phyloP scores from a whole-genome alignment of 2,329 filamentous ascomycete species.

The Ascochyta lentis region DNA sequence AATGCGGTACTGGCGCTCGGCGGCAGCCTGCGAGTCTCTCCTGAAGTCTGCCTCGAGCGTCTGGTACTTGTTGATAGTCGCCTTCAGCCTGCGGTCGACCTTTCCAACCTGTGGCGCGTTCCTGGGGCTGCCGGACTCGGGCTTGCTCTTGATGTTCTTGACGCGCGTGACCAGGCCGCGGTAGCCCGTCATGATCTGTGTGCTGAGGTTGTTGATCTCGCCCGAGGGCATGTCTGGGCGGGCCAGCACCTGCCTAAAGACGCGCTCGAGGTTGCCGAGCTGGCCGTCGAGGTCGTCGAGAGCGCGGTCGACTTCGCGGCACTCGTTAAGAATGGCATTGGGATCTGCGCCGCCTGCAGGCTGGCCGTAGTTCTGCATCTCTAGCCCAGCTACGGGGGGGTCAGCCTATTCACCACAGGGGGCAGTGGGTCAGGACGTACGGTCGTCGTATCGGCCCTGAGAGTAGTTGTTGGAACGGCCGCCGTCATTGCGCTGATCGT shows the following conservation, averaged over 20 bases:
- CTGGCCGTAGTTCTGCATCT: conserved; percentile 69
- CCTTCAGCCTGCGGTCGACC: conserved; percentile 79
- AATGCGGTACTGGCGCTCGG: conserved; percentile 89
- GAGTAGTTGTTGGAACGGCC: conserved; percentile 64
- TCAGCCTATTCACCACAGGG: conserved; percentile 23
- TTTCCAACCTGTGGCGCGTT: conserved; percentile 83
- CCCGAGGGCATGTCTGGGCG: conserved; percentile 77
- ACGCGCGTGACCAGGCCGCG: conserved; percentile 79
- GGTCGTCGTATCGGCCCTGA: conserved; percentile 46
- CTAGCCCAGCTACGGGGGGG: conserved; percentile 56
- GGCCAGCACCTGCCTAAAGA: conserved; percentile 75
- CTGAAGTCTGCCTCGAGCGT: conserved; percentile 80
- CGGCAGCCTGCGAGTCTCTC: conserved; percentile 80
- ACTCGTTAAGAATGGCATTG: conserved; percentile 84
- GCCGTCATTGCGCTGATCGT: conserved; percentile 49
- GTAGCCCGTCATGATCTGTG: conserved; percentile 84
- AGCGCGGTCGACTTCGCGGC: conserved; percentile 77
- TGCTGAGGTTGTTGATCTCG: conserved; percentile 73
- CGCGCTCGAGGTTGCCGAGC: conserved; percentile 72
- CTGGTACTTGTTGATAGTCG: conserved; percentile 82
- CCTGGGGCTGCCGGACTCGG: conserved; percentile 73
- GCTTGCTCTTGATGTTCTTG: conserved; percentile 80
- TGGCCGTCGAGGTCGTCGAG: conserved; percentile 77
- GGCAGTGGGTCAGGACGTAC: conserved; percentile 39
- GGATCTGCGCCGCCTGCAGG: conserved; percentile 56